Evolutionary conservation across 2,329 filamentous ascomycete species (phyloP).

Genomic region (Hypoxylon sp.): DNA sequence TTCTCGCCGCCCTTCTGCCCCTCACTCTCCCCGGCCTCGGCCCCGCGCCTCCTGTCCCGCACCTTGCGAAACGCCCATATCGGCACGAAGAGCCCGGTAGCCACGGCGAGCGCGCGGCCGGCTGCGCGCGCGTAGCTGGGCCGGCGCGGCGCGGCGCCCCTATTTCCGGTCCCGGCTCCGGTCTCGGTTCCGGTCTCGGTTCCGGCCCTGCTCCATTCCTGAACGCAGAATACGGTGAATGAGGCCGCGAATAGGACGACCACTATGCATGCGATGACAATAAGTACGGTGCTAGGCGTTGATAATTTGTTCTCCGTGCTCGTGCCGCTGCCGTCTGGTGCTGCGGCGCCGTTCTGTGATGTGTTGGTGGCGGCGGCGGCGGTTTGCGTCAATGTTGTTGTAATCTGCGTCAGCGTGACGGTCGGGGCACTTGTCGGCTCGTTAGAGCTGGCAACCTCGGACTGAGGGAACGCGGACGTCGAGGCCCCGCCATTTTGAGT

Average conservation of each 20-base stretch:
- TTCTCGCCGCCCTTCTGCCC: constrained; percentile 2
- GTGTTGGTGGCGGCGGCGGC: too few relatives aligned
- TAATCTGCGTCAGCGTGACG: too few relatives aligned
- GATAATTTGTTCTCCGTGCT: neutral
- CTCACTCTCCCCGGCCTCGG: neutral
- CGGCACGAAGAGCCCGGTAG: constrained; percentile 7
- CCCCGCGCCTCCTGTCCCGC: neutral
- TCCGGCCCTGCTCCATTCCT: constrained; percentile 7
- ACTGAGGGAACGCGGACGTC: too few relatives aligned
- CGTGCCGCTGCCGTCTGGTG: too few relatives aligned
- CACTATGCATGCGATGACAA: constrained; percentile 9
- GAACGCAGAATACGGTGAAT: neutral
- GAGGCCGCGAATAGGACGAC: constrained; percentile 12
- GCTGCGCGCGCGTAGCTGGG: constrained; percentile 3
- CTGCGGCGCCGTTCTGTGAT: neutral
- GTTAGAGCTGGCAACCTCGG: too few relatives aligned
- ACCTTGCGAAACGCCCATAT: constrained; percentile 11
- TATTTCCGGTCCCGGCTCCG: too few relatives aligned
- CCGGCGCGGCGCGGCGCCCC: too few relatives aligned
- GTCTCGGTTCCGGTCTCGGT: too few relatives aligned
- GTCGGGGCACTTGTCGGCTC: too few relatives aligned
- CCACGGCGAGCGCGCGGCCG: constrained; percentile 1
- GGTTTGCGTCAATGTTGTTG: too few relatives aligned
- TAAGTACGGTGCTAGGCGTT: constrained; percentile 17
- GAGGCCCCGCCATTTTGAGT: too few relatives aligned